These are phyloP conservation scores for Sporisorium reilianum DNA, from an alignment of 1,284 basidiomycete species.

Conservation along the genomic window DNA sequence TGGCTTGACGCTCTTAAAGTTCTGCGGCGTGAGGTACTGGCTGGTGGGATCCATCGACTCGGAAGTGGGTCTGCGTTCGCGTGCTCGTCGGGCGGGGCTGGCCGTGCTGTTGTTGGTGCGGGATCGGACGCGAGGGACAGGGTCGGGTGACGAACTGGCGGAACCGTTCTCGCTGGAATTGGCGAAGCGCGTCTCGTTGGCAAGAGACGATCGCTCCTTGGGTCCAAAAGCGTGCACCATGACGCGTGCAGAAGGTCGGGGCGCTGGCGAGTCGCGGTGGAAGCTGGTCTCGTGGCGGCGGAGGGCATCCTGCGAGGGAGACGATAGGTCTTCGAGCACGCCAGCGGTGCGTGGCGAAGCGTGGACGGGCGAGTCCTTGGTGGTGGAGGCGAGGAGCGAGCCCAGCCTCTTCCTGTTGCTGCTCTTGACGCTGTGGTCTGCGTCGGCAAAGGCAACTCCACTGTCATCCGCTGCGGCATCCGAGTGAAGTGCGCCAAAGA, in stretches of 20 bases:
- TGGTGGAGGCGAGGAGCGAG: constrained; percentile 9
- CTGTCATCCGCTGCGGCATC: constrained; percentile 47
- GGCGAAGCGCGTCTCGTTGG: constrained; percentile 47
- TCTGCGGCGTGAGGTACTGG: constrained; percentile 67
- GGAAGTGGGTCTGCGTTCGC: constrained; percentile 37
- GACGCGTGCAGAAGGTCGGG: constrained; percentile 18
- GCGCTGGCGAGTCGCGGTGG: constrained; percentile 41
- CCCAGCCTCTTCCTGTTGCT: constrained; percentile 33
- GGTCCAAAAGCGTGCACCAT: constrained; percentile 46
- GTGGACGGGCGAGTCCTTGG: constrained; percentile 20
- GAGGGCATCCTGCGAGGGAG: constrained; percentile 36
- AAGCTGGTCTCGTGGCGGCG: constrained; percentile 40
- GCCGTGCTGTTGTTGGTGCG: constrained; percentile 32
- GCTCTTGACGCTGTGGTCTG: constrained; percentile 32
- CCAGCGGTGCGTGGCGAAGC: constrained; percentile 6
- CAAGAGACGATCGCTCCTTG: constrained; percentile 53
- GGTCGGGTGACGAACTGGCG: constrained; percentile 40
- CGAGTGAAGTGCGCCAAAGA: constrained; percentile 31
- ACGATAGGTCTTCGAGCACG: constrained; percentile 35
- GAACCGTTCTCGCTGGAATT: constrained; percentile 45
- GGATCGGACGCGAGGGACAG: constrained; percentile 32
- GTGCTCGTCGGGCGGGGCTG: constrained; percentile 37
- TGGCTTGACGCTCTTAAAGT: constrained; percentile 71
- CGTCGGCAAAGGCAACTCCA: constrained; percentile 50
- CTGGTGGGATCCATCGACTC: constrained; percentile 28